Evolutionary conservation across 1,139 yeast species (phyloP).

Genomic region (Scheffersomyces lignicola): DNA sequence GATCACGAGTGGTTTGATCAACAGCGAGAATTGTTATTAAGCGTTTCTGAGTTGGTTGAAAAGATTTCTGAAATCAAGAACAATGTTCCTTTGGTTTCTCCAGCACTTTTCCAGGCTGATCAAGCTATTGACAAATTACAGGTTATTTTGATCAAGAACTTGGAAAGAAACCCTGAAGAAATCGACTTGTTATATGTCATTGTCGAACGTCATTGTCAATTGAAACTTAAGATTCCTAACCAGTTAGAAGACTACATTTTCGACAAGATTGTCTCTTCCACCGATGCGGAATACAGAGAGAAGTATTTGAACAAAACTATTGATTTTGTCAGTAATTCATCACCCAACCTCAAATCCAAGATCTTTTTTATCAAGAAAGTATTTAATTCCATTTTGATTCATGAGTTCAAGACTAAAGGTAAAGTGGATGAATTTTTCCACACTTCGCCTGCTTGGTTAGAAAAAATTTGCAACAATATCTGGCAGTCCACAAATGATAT

Average conservation of each 20-base stretch:
- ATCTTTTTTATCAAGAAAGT: constrained; percentile 63
- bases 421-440: constrained; percentile 51
- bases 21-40: constrained; percentile 51
- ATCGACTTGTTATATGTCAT: constrained; percentile 44
- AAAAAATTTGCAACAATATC: constrained; percentile 56
- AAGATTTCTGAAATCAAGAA: constrained; percentile 43
- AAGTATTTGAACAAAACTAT: constrained; percentile 54
- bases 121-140: constrained; percentile 71
- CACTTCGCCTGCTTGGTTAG: constrained; percentile 59
- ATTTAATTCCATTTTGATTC: constrained; percentile 65
- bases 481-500: constrained; percentile 70
- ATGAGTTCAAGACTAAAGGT: constrained; percentile 56
- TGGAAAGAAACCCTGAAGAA: constrained; percentile 35
- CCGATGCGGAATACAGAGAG: constrained; percentile 48
- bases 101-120: constrained; percentile 70
- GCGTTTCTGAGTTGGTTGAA: constrained; percentile 46
- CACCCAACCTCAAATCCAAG: constrained; percentile 51
- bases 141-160: constrained; percentile 47
- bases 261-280: constrained; percentile 52
- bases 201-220: constrained; percentile 48
- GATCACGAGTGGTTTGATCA: constrained; percentile 64
- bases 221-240: constrained; percentile 48
- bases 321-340: constrained; percentile 44
- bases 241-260: constrained; percentile 60
- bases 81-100: constrained; percentile 51